A percentile compares a stretch with the other conserved stretches of the same genome.
Conservation (phyloP, 2,329 filamentous ascomycete species). For the Colletotrichum sp. region DNA sequence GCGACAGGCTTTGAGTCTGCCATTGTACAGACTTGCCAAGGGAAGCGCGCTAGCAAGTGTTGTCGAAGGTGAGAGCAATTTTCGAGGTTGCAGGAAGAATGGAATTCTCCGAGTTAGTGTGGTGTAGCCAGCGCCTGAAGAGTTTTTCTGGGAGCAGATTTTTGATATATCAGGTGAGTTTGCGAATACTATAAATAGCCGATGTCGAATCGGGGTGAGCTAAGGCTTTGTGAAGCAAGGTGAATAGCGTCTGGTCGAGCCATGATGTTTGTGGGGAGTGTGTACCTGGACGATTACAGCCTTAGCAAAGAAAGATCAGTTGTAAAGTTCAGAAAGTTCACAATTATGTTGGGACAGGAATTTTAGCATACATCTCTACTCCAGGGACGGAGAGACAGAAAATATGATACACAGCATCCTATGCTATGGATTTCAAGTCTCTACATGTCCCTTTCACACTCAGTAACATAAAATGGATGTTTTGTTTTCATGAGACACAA, state of each 20-base stretch:
- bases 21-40: neutral
- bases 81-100: neutral
- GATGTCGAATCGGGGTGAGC: neutral
- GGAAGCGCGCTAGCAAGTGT: neutral
- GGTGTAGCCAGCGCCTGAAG: neutral
- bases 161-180: neutral
- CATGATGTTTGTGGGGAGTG: neutral
- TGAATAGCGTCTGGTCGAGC: neutral
- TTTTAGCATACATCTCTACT: neutral
- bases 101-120: neutral
- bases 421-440: neutral
- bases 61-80: neutral
- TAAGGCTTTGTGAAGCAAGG: neutral
- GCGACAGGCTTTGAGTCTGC: neutral
- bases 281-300: neutral
- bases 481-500: neutral
- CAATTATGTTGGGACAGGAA: neutral
- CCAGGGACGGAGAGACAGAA: neutral
- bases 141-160: neutral
- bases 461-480: neutral
- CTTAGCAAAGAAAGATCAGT: neutral
- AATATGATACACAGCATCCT: neutral
- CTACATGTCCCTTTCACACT: rapidly evolving
- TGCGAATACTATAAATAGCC: neutral
- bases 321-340: neutral